A percentile compares a stretch with the other conserved stretches of the same genome.
These are phyloP conservation scores for Paragyromitra xinjiangensis DNA, from an alignment of 495 filamentous ascomycete species.

Conservation along the genomic window DNA sequence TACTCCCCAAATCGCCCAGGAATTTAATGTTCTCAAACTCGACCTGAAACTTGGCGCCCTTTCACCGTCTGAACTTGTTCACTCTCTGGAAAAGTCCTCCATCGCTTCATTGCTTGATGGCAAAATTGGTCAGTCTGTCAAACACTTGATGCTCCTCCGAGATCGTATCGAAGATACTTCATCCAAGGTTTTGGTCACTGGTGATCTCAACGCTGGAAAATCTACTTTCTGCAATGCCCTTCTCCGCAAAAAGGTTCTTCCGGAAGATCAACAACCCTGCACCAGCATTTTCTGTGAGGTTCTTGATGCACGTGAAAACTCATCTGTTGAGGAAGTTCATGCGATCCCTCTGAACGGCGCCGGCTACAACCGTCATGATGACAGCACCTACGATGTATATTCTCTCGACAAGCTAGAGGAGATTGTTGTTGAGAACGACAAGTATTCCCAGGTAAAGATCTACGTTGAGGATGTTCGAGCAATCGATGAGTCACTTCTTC, in stretches of 20 bases:
- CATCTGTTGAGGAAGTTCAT: constrained; percentile 91
- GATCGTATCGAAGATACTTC: constrained; percentile 97
- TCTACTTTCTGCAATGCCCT: constrained; percentile 98
- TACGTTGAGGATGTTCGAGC: constrained; percentile 91
- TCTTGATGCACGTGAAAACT: constrained; percentile 88
- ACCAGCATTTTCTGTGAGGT: constrained; percentile 99
- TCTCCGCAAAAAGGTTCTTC: constrained; percentile 87
- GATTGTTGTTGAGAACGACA: constrained; percentile 85
- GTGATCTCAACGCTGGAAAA: constrained; percentile 96
- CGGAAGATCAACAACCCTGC: constrained; percentile 98
- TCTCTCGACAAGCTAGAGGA: constrained; percentile 78
- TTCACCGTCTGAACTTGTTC: constrained; percentile 88
- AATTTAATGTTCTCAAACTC: constrained; percentile 94
- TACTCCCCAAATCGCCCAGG: constrained; percentile 90
- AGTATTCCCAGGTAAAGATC: constrained; percentile 93
- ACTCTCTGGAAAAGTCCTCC: constrained; percentile 92
- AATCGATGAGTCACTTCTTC: constrained; percentile 92
- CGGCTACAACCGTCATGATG: constrained; percentile 86
- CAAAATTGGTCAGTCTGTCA: constrained; percentile 90
- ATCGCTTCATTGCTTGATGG: constrained; percentile 90
- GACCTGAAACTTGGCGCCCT: constrained; percentile 88
- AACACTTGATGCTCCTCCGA: constrained; percentile 83
- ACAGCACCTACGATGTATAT: constrained; percentile 91
- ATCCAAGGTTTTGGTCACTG: constrained; percentile 97
- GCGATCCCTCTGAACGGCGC: constrained; percentile 79